phyloP scores from a whole-genome alignment of 306 rosid species.

The Argentina anserina region DNA sequence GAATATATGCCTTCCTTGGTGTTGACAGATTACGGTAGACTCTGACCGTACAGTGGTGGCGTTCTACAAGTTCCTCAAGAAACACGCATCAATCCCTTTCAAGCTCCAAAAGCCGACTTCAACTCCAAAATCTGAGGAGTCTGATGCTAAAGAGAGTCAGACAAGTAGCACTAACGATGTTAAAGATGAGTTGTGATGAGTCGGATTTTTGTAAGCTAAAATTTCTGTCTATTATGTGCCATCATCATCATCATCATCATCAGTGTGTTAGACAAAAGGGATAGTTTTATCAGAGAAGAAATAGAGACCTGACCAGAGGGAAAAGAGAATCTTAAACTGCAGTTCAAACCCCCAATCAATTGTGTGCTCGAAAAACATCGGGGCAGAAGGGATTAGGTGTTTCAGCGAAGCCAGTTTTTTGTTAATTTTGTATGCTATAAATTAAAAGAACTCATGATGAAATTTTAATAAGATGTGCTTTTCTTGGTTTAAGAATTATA shows the following conservation, averaged over 20 bases:
- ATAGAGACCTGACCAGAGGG: constrained; percentile 14
- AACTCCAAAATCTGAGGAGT: constrained; percentile 37
- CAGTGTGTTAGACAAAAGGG: constrained; percentile 20
- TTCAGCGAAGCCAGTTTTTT: constrained; percentile 12
- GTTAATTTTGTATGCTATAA: constrained; percentile 8
- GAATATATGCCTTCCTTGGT: constrained; percentile 23
- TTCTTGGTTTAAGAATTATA: neutral
- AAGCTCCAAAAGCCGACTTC: constrained; percentile 84
- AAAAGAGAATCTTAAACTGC: constrained; percentile 9
- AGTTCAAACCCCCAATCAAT: neutral
- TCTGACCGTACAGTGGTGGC: constrained; percentile 91
- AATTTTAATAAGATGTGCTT: constrained; percentile 10
- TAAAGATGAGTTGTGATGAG: constrained; percentile 78
- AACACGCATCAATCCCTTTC: constrained; percentile 93
- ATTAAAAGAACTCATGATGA: neutral
- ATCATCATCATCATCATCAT: constrained; percentile 9
- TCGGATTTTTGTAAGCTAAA: constrained; percentile 6
- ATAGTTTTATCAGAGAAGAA: constrained; percentile 22
- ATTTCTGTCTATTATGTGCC: constrained; percentile 19
- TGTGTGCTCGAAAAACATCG: constrained; percentile 1
- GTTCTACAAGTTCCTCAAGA: constrained; percentile 87
- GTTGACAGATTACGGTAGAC: constrained; percentile 71
- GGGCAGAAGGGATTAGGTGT: constrained; percentile 3
- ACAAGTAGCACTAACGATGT: constrained; percentile 39
- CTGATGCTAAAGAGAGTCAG: constrained; percentile 47